Percentiles rank a stretch among this genome's conserved stretches.
These are phyloP conservation scores for Blumeria graminis DNA, from an alignment of 2,329 filamentous ascomycete genomes.

Conservation along the genomic window DNA sequence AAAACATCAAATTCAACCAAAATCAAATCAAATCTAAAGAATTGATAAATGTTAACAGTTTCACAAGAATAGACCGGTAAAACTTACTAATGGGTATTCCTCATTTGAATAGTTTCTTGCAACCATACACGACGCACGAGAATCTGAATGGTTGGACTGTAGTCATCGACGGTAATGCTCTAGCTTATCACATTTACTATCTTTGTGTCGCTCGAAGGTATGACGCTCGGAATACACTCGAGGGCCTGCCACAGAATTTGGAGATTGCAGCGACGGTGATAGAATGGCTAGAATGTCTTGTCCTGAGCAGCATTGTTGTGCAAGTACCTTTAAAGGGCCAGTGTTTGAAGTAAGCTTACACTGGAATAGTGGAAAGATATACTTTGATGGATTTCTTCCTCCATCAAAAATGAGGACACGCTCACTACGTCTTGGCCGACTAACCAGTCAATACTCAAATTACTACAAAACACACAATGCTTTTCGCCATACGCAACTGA, in stretches of 20 bases:
- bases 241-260: conserved; percentile 33
- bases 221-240: conserved; percentile 21
- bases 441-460: conserved; percentile 9
- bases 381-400: conserved; percentile 71
- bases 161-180: conserved; percentile 53
- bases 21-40: too few species aligned
- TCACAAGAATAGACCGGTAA: not conserved
- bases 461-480: conserved; percentile 8
- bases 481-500: conserved; percentile 4
- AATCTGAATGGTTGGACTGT: conserved; percentile 20
- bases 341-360: not conserved
- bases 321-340: conserved; percentile 17
- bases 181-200: conserved; percentile 50
- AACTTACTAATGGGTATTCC: conserved; percentile 31
- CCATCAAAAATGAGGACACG: conserved; percentile 11
- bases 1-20: too few species aligned
- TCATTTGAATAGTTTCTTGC: conserved; percentile 26
- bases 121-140: conserved; percentile 23
- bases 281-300: conserved; percentile 37
- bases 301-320: conserved; percentile 32
- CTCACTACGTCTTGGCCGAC: conserved; percentile 7
- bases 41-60: not conserved
- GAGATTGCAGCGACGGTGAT: conserved; percentile 34
- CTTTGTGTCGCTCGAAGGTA: conserved; percentile 23
- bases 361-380: conserved; percentile 35